phyloP scores from a whole-genome alignment of 176 grass and related monocot genomes.

The Zea mays region DNA sequence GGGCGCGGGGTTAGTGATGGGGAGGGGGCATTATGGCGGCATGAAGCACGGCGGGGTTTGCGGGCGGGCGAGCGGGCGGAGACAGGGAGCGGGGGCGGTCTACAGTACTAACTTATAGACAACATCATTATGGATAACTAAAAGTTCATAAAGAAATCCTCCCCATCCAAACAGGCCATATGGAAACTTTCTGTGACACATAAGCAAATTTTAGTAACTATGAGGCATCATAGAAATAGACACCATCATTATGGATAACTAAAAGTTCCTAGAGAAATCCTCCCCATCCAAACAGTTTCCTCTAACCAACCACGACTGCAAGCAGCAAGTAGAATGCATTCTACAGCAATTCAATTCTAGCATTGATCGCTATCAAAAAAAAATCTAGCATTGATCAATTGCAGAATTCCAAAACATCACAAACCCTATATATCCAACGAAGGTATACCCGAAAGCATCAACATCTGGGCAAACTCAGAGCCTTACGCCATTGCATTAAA shows the following conservation, averaged over 20 bases:
- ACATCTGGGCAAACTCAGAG: not conserved
- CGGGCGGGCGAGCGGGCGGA: too few relatives aligned
- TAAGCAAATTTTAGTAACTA: slow-evolving; percentile 1
- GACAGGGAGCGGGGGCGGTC: too few relatives aligned
- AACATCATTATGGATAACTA: not conserved
- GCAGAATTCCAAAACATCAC: not conserved
- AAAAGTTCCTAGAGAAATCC: not conserved
- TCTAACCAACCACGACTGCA: too few relatives aligned
- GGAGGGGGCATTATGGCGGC: too few relatives aligned
- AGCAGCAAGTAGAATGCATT: too few relatives aligned
- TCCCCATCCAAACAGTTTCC: too few relatives aligned
- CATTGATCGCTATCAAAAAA: not conserved
- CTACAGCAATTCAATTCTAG: too few relatives aligned
- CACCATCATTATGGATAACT: not conserved
- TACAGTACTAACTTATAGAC: too few relatives aligned
- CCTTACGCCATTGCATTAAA: not conserved
- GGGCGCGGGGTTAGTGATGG: too few relatives aligned
- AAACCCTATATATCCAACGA: not conserved
- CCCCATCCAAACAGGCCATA: not conserved
- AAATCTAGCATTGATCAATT: not conserved
- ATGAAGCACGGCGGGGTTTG: too few relatives aligned
- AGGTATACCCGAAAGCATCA: not conserved
- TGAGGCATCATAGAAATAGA: not conserved
- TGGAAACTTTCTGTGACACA: not conserved
- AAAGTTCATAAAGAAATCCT: not conserved